Conservation (phyloP, 2,329 filamentous ascomycete genomes). For the Cercospora janseana region DNA sequence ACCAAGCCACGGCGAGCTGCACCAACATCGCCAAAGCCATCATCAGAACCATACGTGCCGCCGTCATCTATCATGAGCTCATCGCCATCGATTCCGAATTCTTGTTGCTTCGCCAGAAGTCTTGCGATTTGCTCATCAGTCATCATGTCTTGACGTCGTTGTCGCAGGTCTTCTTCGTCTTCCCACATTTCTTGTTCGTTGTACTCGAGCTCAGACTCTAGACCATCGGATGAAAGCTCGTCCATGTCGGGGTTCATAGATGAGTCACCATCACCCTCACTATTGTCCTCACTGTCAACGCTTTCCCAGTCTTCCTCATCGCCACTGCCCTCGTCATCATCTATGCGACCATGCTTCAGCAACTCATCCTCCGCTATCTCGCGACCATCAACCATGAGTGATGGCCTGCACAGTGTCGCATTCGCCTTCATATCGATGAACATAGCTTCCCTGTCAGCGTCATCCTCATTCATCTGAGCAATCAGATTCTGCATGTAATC, state of each 20-base stretch:
- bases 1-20: conserved; percentile 35
- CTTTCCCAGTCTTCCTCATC: conserved; percentile 22
- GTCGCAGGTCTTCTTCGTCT: conserved; percentile 44
- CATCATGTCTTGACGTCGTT: conserved; percentile 42
- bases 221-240: conserved; percentile 37
- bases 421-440: conserved; percentile 14
- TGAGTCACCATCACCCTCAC: conserved; percentile 20
- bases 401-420: conserved; percentile 27
- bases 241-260: conserved; percentile 33
- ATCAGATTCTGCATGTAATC: conserved; percentile 71
- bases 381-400: conserved; percentile 33
- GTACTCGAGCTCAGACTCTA: conserved; percentile 37
- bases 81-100: conserved; percentile 60
- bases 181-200: conserved; percentile 38
- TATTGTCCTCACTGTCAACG: conserved; percentile 23
- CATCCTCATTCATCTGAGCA: conserved; percentile 35
- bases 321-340: conserved; percentile 19
- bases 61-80: conserved; percentile 57
- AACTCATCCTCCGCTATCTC: conserved; percentile 34
- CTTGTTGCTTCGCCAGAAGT: conserved; percentile 60
- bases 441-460: conserved; percentile 14
- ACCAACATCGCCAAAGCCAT: conserved; percentile 33
- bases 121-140: conserved; percentile 63
- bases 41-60: conserved; percentile 25
- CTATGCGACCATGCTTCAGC: conserved; percentile 21